phyloP scores from a whole-genome alignment of 805 yeast genomes.

The Kazachstania africana region DNA sequence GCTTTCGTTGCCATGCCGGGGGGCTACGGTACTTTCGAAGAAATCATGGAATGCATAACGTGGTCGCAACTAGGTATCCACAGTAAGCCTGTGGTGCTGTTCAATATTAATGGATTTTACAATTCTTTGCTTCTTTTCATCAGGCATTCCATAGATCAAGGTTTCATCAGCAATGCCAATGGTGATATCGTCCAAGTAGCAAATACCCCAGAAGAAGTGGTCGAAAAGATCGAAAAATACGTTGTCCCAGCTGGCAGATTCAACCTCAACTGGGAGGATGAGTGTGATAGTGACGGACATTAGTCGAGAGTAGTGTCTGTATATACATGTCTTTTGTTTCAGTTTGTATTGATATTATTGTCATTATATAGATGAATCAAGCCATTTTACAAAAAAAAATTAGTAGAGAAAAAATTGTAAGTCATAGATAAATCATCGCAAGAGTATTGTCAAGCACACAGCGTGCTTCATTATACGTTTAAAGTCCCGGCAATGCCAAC shows the following conservation, averaged over 20 bases:
- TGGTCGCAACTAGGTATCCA: constrained; percentile 89
- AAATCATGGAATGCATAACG: constrained; percentile 78
- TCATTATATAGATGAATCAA: no score
- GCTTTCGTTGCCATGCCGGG: constrained; percentile 89
- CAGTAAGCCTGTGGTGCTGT: constrained; percentile 64
- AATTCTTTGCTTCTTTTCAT: constrained; percentile 58
- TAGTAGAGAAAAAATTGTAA: no score
- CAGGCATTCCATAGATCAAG: constrained; percentile 44
- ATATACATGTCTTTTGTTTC: no score
- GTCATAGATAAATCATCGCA: no score
- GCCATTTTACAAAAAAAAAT: no score
- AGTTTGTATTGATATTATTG: no score
- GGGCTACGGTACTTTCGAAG: constrained; percentile 85
- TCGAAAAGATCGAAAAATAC: constrained; percentile 48
- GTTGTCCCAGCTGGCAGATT: constrained; percentile 62
- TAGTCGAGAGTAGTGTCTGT: no score
- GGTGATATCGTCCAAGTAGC: constrained; percentile 62
- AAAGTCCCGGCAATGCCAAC: no score
- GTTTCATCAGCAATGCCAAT: constrained; percentile 58
- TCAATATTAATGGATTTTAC: constrained; percentile 71
- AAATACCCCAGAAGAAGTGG: constrained; percentile 53
- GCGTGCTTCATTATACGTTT: no score
- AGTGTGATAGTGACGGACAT: constrained; percentile 6
- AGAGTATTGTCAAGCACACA: no score
- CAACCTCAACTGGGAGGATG: constrained; percentile 54